phyloP scores from a whole-genome alignment of 1,284 basidiomycete genomes.

The Tetrapyrgos nigripes region DNA sequence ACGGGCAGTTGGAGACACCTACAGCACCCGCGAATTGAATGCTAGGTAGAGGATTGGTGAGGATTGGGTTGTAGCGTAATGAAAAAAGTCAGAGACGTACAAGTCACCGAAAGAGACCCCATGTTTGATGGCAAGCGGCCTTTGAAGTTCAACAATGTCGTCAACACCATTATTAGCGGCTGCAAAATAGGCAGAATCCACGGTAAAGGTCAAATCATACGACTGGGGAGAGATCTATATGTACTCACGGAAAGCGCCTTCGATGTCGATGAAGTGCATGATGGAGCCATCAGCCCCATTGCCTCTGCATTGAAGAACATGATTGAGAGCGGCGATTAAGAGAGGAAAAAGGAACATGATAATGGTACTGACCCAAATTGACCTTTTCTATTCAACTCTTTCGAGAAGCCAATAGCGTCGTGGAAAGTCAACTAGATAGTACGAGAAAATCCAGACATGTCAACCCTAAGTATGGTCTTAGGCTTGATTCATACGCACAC shows the following conservation, averaged over 20 bases:
- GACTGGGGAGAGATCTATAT: background rate
- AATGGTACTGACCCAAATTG: conserved; percentile 6
- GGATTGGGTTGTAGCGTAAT: background rate
- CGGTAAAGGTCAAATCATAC: no score
- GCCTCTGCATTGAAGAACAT: conserved; percentile 10
- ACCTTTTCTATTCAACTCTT: background rate
- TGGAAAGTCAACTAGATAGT: background rate
- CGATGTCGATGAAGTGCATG: conserved; percentile 21
- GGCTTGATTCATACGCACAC: background rate
- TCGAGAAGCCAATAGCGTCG: conserved; percentile 13
- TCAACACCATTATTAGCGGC: conserved; percentile 18
- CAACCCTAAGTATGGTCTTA: background rate
- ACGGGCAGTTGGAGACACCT: conserved; percentile 13
- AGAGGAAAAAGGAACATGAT: background rate
- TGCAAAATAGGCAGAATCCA: background rate
- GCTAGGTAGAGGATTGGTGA: conserved; percentile 14
- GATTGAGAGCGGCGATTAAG: background rate
- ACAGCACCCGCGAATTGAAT: conserved; percentile 22
- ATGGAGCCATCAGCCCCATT: conserved; percentile 24
- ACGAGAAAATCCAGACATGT: background rate
- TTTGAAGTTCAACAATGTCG: conserved; percentile 17
- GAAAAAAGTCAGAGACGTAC: conserved; percentile 23
- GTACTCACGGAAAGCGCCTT: conserved; percentile 17
- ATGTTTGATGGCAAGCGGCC: conserved; percentile 33
- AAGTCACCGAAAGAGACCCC: conserved; percentile 47